Base-by-base conservation (phyloP, 345 rosid species). In the Cardamine occulta region DNA sequence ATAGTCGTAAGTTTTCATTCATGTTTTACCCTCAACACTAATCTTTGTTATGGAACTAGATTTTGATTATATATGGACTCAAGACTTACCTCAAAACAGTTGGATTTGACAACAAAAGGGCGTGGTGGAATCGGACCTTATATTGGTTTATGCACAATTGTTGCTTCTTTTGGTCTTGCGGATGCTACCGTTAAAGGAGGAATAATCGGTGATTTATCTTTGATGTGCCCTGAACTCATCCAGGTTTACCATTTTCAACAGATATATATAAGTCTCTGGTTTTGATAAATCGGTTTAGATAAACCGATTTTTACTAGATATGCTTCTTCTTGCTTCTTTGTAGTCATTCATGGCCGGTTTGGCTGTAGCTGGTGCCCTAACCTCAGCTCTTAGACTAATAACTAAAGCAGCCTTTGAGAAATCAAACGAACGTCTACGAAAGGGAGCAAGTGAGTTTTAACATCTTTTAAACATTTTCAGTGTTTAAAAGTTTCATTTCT, bases 161-260 rank as follows among this genome's bases (percentile, higher is more conserved):
- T 89, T 66, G 88, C 82, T 28, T 67, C 76, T 21, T 92, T 92
- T 78, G 97, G 96, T 23, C 64, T 90, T 21, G 94, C 97, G 2
- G 96, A 95, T 82, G 97, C 97, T 12, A 84, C 73, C 65, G 91
- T 92, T 68, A 89, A 89, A 74, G 99, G 99, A 67, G 97, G 99
- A 56, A 83, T 95, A 86, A 84, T 90, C 45, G 98, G 97, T 4
- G 99, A 95, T 57, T 67, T 92, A 39, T 86, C 96, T 35, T 86
- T 95, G 87, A 95, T 95, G 97, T 83, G 77, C 74, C 97, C 96
- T 57, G 98, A 90, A 57, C 85, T 95, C 76, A 86, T 95, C 71
- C 99, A 90, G 91, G 98, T 89, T 53, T 8, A n/a, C 61, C 2
- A 10, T 18, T 74, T 74, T 52, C 26, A 26, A 28, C 18, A 63